Evolutionary conservation across 2,329 filamentous ascomycete species (phyloP).

Genomic region (Ophiostoma australiae): DNA sequence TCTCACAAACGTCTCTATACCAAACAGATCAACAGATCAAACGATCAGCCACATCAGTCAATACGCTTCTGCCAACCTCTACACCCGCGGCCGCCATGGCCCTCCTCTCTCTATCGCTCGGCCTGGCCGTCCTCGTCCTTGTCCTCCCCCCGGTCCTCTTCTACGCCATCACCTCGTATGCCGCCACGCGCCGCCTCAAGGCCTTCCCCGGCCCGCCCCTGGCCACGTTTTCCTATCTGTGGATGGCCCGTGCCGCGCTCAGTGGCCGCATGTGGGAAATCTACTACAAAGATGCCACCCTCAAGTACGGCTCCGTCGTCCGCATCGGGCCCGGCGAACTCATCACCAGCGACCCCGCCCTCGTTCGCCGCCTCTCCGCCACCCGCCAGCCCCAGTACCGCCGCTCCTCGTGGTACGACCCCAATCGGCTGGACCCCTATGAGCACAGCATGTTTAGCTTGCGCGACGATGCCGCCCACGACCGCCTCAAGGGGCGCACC

Average conservation of each 20-base stretch:
- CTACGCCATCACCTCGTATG: conserved; percentile 26
- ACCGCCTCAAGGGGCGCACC: conserved; percentile 31
- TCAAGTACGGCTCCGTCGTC: conserved; percentile 32
- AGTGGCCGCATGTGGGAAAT: conserved; percentile 30
- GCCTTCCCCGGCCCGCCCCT: conserved; percentile 31
- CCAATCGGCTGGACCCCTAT: conserved; percentile 45
- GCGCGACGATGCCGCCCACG: conserved; percentile 31
- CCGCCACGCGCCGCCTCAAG: conserved; percentile 29
- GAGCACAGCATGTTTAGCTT: conserved; percentile 47
- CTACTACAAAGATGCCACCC: conserved; percentile 28
- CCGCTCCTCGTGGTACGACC: conserved; percentile 40
- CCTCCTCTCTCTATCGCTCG: conserved; percentile 10
- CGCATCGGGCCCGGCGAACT: conserved; percentile 38
- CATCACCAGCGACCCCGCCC: conserved; percentile 34
- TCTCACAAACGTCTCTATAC: not conserved
- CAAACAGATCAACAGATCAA: not conserved
- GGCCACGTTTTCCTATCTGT: conserved; percentile 35
- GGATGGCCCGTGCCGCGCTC: conserved; percentile 30
- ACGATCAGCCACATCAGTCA: not conserved
- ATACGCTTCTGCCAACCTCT: not conserved
- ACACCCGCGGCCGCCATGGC: conserved; percentile 12
- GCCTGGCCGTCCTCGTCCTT: conserved; percentile 8
- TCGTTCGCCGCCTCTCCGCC: conserved; percentile 33
- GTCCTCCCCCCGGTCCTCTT: conserved; percentile 11
- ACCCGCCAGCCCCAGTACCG: conserved; percentile 32